Evolutionary conservation across 805 yeast species (phyloP), one percentile per base, ranked within the genome.

Genomic region (Debaryomyces tyrocola): DNA sequence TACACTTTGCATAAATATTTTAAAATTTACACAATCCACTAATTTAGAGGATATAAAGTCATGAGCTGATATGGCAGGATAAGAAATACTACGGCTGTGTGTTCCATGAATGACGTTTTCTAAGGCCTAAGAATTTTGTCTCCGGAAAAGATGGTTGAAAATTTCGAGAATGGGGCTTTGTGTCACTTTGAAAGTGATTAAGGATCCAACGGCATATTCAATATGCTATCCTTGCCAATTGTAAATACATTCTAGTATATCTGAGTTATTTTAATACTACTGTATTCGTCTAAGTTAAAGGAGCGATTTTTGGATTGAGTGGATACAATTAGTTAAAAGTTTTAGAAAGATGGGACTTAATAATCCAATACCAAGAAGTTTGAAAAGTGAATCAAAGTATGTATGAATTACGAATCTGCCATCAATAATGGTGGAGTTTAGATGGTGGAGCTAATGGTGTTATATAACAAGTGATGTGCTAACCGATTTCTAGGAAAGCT

Each of bases 281-380:
- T 24, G 27, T 24, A 24, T 24, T 24, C 27, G 10, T 24, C 7
- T 24, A 24, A 24, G 27, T 24, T 24, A 24, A 9, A 24, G 10
- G 27, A 9, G 10, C 27, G 7, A 7, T 24, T 24, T 24, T 24
- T 9, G 27, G 27, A 24, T 24, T 24, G 27, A 24, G 27, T 24
- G 27, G 27, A 24, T 24, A 24, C 10, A 7, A 24, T 7, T 4
- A 7, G 27, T 9, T 24, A 24, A 3, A 24, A 24, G 4, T 6
- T 24, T 24, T 24, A 24, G 10, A 12, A 49, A 14, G 41, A 73
- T 73, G 77, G 77, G 77, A 37, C 75, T 92, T 63, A 94, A 91
- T 71, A 92, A 92, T 78, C 99, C 99, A 20, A 79, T 94, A 52
- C 99, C 99, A 49, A 79, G 95, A 69, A 85, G 92, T 60, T 77